phyloP scores from a whole-genome alignment of 371 early-diverging fungal species.

The Syncephalastrum monosporum region DNA sequence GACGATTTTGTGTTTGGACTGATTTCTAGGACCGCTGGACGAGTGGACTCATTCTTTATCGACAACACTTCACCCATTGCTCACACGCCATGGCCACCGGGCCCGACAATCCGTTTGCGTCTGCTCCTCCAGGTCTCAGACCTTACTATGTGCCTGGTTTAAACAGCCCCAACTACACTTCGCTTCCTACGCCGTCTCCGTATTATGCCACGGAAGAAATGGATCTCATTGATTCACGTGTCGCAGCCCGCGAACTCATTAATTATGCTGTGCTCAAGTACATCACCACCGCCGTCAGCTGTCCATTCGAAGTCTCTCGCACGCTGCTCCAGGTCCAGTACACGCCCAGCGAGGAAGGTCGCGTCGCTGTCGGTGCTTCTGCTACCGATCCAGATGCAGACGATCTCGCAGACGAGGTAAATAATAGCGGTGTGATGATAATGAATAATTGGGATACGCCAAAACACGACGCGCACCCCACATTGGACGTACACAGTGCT shows the following conservation, averaged over 20 bases:
- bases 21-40: too few relatives aligned
- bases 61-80: too few relatives aligned
- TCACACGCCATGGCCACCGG: too few relatives aligned
- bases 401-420: constrained; percentile 16
- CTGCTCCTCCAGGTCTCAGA: constrained; percentile 22
- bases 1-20: too few relatives aligned
- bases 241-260: constrained; percentile 57
- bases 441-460: not conserved
- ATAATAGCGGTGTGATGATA: constrained; percentile 14
- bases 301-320: constrained; percentile 75
- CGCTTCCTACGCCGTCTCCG: constrained; percentile 19
- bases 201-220: constrained; percentile 34
- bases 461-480: too few relatives aligned
- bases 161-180: constrained; percentile 37
- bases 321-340: constrained; percentile 86
- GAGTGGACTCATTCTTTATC: too few relatives aligned
- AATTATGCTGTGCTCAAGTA: constrained; percentile 69
- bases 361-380: constrained; percentile 21
- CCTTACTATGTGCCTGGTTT: constrained; percentile 50
- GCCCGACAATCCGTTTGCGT: too few relatives aligned
- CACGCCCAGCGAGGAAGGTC: constrained; percentile 56
- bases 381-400: constrained; percentile 4
- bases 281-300: constrained; percentile 62
- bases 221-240: constrained; percentile 48
- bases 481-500: not conserved